These are phyloP conservation scores for Exophiala bonariae DNA, from an alignment of 2,329 filamentous ascomycete species.

Conservation along the genomic window DNA sequence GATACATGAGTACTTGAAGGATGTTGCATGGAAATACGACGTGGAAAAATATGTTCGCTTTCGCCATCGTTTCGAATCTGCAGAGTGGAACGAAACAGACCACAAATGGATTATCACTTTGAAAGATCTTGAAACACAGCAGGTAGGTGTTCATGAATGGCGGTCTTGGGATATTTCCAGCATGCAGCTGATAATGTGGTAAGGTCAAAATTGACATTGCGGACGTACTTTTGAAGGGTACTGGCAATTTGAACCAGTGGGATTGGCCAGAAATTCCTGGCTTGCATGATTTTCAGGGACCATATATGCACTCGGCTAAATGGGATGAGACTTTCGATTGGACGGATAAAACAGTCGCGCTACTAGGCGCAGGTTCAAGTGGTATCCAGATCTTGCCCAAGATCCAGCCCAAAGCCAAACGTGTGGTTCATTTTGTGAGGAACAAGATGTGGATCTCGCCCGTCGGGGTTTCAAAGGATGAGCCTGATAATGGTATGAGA, in stretches of 20 bases:
- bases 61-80: constrained; percentile 13
- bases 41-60: constrained; percentile 23
- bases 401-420: constrained; percentile 35
- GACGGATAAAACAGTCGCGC: constrained; percentile 29
- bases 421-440: constrained; percentile 27
- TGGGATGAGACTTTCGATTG: constrained; percentile 29
- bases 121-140: constrained; percentile 4
- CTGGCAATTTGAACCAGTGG: constrained; percentile 27
- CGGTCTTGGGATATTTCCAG: not conserved
- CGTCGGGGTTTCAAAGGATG: not conserved
- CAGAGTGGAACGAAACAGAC: constrained; percentile 17
- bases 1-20: constrained; percentile 21
- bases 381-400: constrained; percentile 40
- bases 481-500: no score
- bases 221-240: constrained; percentile 37
- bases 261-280: constrained; percentile 34
- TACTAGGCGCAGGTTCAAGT: constrained; percentile 34
- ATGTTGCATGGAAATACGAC: constrained; percentile 20
- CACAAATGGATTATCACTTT: constrained; percentile 9
- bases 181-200: not conserved
- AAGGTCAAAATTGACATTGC: constrained; percentile 25
- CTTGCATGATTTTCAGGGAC: constrained; percentile 29
- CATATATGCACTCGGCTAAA: constrained; percentile 27
- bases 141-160: no score
- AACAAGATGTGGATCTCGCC: constrained; percentile 30